These are phyloP conservation scores for Dryas octopetala DNA, from an alignment of 306 rosid genomes.

Conservation along the genomic window DNA sequence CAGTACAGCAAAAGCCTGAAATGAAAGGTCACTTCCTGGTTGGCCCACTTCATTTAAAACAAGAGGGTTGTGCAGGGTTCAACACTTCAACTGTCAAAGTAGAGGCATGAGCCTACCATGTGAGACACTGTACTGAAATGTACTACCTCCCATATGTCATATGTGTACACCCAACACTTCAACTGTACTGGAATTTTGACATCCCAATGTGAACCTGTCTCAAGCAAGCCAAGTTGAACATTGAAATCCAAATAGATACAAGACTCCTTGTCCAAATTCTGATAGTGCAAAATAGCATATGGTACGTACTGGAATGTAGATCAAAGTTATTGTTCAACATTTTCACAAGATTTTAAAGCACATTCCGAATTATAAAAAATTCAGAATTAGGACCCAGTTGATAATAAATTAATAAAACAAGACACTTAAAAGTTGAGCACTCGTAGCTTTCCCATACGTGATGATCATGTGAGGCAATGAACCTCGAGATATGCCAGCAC, in stretches of 20 bases:
- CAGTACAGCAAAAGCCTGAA: background rate
- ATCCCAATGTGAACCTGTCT: slow-evolving; percentile 6
- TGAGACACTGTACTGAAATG: background rate
- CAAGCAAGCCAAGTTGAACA: background rate
- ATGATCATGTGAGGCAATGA: slow-evolving; percentile 3
- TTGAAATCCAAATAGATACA: background rate
- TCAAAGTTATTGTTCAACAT: too few species aligned
- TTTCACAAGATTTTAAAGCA: too few species aligned
- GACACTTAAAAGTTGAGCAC: background rate
- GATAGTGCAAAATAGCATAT: background rate
- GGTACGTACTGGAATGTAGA: background rate
- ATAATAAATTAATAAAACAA: background rate
- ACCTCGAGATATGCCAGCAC: slow-evolving; percentile 17
- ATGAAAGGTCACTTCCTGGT: slow-evolving; percentile 1
- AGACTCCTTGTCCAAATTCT: background rate
- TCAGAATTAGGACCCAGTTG: too few species aligned
- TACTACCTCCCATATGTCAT: too few species aligned
- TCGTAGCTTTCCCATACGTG: background rate
- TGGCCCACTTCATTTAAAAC: slow-evolving; percentile 11
- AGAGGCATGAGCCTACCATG: slow-evolving; percentile 19
- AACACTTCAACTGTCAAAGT: background rate
- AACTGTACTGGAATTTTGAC: background rate
- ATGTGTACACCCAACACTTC: background rate
- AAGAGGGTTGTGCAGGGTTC: slow-evolving; percentile 2
- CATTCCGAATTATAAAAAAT: too few species aligned